A percentile compares a stretch with the other conserved stretches of the same genome.
phyloP scores from a whole-genome alignment of 2,329 filamentous ascomycete species.

The Chrysoporthe austroafricana region DNA sequence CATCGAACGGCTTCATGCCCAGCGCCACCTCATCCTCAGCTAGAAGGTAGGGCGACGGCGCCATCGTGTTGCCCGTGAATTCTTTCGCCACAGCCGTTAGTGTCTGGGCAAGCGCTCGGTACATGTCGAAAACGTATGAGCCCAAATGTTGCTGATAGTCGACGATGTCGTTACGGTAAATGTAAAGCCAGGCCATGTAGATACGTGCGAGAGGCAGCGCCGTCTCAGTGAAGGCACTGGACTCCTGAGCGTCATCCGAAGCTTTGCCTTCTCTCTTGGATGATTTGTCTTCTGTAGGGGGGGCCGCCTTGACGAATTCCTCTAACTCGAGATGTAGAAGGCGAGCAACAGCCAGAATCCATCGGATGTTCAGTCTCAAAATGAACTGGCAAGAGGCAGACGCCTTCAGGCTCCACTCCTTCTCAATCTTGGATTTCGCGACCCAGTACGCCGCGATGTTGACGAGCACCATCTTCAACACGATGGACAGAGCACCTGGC shows the following conservation, averaged over 20 bases:
- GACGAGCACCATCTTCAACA: slow-evolving; percentile 81
- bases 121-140: slow-evolving; percentile 50
- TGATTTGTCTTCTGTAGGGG: slow-evolving; percentile 43
- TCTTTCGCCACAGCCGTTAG: slow-evolving; percentile 55
- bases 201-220: slow-evolving; percentile 57
- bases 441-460: slow-evolving; percentile 85
- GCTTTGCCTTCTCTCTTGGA: slow-evolving; percentile 31
- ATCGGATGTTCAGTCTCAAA: slow-evolving; percentile 77
- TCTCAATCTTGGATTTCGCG: slow-evolving; percentile 63
- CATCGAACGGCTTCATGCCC: slow-evolving; percentile 48
- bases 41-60: slow-evolving; percentile 53
- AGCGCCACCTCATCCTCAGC: slow-evolving; percentile 53
- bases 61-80: slow-evolving; percentile 43
- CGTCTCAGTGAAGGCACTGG: slow-evolving; percentile 45
- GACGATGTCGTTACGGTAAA: slow-evolving; percentile 50
- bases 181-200: slow-evolving; percentile 58
- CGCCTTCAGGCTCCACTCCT: slow-evolving; percentile 49
- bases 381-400: slow-evolving; percentile 65
- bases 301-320: slow-evolving; percentile 48
- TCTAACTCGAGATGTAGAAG: slow-evolving; percentile 72
- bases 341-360: slow-evolving; percentile 73
- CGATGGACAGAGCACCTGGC: slow-evolving; percentile 62
- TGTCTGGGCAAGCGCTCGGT: slow-evolving; percentile 49
- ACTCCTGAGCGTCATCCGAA: slow-evolving; percentile 36
- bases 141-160: slow-evolving; percentile 50